These are phyloP conservation scores for Claviceps sp. DNA, from an alignment of 2,329 filamentous ascomycete genomes.

Conservation along the genomic window DNA sequence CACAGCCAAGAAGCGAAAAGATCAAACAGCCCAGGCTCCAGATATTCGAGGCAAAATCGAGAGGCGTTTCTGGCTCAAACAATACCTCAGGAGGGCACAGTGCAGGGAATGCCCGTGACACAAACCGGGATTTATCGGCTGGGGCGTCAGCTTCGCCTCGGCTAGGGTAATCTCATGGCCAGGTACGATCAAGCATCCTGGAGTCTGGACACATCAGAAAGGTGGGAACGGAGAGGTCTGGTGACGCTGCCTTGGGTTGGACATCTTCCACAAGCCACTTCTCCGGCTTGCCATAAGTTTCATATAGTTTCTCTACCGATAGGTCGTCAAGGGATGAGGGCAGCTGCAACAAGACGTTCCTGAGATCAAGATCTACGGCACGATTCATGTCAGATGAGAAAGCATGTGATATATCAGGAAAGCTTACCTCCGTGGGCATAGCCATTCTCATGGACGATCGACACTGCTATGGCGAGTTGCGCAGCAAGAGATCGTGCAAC, in stretches of 20 bases:
- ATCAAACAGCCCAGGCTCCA: no score
- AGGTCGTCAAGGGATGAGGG: slow-evolving; percentile 11
- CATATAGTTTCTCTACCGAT: slow-evolving; percentile 15
- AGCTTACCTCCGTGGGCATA: no score
- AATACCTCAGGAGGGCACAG: neutral
- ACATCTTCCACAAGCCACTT: slow-evolving; percentile 10
- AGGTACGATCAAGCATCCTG: neutral
- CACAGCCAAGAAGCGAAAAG: no score
- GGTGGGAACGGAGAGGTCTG: neutral
- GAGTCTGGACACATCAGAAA: neutral
- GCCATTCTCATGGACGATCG: no score
- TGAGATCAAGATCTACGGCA: slow-evolving; percentile 17
- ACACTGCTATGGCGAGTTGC: no score
- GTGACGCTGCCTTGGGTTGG: slow-evolving; percentile 9
- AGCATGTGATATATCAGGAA: no score
- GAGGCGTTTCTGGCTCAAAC: no score
- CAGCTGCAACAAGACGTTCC: slow-evolving; percentile 20
- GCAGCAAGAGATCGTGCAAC: no score
- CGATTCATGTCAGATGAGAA: neutral
- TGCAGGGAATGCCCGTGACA: neutral
- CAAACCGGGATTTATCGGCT: neutral
- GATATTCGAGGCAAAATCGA: no score
- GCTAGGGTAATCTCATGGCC: neutral
- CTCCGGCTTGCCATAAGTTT: slow-evolving; percentile 6
- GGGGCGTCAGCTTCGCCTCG: neutral